These are phyloP conservation scores for Hygrocybe punicea DNA, from an alignment of 768 basidiomycete genomes.

Conservation along the genomic window DNA sequence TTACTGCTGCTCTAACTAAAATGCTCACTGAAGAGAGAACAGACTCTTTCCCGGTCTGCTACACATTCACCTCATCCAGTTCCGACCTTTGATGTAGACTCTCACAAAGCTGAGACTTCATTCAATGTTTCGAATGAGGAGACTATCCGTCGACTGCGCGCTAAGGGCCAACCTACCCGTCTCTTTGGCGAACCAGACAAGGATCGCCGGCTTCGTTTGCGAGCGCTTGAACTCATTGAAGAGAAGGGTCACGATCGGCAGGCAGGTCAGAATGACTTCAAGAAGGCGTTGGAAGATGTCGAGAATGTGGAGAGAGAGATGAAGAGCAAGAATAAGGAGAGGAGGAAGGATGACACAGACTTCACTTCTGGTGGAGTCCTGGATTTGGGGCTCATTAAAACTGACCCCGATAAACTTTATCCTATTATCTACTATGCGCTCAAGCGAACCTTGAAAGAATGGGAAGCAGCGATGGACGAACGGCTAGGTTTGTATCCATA, in stretches of 20 bases:
- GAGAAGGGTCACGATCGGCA: slow-evolving; percentile 77
- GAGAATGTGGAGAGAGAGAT: slow-evolving; percentile 71
- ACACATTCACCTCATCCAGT: slow-evolving; percentile 39
- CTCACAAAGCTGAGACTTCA: slow-evolving; percentile 47
- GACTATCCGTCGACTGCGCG: slow-evolving; percentile 80
- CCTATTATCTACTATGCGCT: slow-evolving; percentile 95
- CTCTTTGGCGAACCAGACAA: slow-evolving; percentile 95
- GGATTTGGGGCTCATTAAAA: slow-evolving; percentile 79
- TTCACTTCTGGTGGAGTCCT: slow-evolving; percentile 55
- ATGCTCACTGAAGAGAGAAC: slow-evolving; percentile 41
- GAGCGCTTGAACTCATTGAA: slow-evolving; percentile 94
- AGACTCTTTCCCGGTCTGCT: slow-evolving; percentile 41
- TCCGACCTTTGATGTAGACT: slow-evolving; percentile 35
- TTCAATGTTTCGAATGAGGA: slow-evolving; percentile 96
- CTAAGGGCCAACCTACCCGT: slow-evolving; percentile 91
- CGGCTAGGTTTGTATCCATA: slow-evolving; percentile 64
- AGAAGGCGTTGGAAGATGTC: slow-evolving; percentile 81
- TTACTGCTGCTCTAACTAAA: slow-evolving; percentile 9
- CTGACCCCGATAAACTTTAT: slow-evolving; percentile 91
- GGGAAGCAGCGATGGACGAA: slow-evolving; percentile 94
- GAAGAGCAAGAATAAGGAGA: slow-evolving; percentile 57
- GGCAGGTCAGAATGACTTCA: slow-evolving; percentile 94
- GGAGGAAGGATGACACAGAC: slow-evolving; percentile 63
- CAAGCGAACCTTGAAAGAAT: slow-evolving; percentile 90
- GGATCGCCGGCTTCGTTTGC: slow-evolving; percentile 81